Base-by-base conservation (phyloP, 345 rosid genomes). In the Mallotus nudiflorus region DNA sequence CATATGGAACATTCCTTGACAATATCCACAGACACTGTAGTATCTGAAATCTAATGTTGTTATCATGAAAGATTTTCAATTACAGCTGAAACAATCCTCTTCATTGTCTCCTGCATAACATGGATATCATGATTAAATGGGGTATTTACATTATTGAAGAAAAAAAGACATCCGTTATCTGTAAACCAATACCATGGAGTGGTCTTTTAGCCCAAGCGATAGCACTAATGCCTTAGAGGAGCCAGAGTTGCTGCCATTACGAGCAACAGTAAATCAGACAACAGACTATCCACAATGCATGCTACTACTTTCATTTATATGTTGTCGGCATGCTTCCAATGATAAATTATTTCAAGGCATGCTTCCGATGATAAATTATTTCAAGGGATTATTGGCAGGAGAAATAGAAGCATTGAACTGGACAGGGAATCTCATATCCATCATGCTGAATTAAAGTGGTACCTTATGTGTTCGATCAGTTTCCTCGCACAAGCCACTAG, bases 201-300 rank as follows among this genome's bases (percentile, higher is more conserved):
- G 97, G 76, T 91, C 93, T 80, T 83, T 91, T 44, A 94, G 97
- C 67, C 98, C 97, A 20, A 94, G 96, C 44, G 97, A 83, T 20
- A 94, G 86, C 71, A 94, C 82, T 80, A 94, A 76, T 13, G 95
- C 83, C 88, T 53, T 82, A 28, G 96, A 82, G 54, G 86, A 81
- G 44, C 83, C 91, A 40, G 77, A 74, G 62, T 76, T 68, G 75
- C 91, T 87, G 87, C 74, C 56, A 65, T 45, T 9, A 59, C 40
- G n/a, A 33, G 59, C 71, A 55, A 61, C 37, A 37, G 45, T 19
- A 42, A 16, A 9, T 49, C 0, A 27, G 27, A 59, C 53, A 51
- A 64, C 10, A 13, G 24, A 39, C 44, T 29, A 28, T 11, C 20
- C 50, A n/a, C n/a, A n/a, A n/a, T n/a, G n/a, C n/a, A n/a, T n/a